Evolutionary conservation across 768 basidiomycete species (phyloP).

Genomic region (Gyrodon lividus): DNA sequence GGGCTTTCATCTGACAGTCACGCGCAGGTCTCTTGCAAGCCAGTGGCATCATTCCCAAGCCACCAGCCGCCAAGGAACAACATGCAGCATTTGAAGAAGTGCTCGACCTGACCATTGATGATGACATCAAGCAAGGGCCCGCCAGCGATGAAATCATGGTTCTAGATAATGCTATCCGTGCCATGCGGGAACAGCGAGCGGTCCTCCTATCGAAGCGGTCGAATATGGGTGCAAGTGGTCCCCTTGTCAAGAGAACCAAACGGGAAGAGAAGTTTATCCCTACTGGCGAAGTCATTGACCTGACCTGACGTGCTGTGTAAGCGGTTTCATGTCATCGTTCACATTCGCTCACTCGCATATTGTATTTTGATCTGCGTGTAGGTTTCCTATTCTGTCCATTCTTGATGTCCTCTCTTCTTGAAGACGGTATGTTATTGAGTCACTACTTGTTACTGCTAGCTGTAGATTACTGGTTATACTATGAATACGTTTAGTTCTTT

Average conservation of each 20-base stretch:
- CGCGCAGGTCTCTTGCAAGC: constrained; percentile 27
- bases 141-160: constrained; percentile 7
- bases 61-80: constrained; percentile 1
- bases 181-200: neutral
- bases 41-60: constrained; percentile 25
- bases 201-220: constrained; percentile 5
- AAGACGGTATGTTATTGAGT: too few species aligned
- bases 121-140: constrained; percentile 11
- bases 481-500: too few species aligned
- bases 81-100: constrained; percentile 6
- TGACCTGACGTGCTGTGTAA: constrained; percentile 21
- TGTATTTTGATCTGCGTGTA: neutral
- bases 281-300: constrained; percentile 29
- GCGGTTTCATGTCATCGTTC: neutral
- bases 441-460: too few species aligned
- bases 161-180: neutral
- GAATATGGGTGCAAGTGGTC: neutral
- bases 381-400: neutral
- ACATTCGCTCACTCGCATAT: neutral
- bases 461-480: too few species aligned
- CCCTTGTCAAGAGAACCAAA: constrained; percentile 26
- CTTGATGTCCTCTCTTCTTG: too few species aligned
- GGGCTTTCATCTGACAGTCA: neutral
- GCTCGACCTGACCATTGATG: constrained; percentile 20
- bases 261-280: constrained; percentile 17